phyloP scores from a whole-genome alignment of 805 yeast genomes.

The Saccharomycopsis capsularis region DNA sequence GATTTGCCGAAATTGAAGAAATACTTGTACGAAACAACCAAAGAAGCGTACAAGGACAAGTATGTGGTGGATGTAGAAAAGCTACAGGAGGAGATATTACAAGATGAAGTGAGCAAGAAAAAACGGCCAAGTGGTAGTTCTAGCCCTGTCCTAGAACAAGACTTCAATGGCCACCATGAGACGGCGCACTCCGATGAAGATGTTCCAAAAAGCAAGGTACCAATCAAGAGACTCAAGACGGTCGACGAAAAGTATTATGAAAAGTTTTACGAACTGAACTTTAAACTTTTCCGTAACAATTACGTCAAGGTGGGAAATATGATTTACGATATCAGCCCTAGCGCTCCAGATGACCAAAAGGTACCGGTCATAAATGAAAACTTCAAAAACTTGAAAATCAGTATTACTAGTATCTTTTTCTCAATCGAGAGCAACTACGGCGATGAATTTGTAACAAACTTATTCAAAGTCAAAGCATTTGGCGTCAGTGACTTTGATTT shows the following conservation, averaged over 20 bases:
- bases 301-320: slow-evolving; percentile 20
- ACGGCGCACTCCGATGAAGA: slow-evolving; percentile 1
- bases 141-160: neutral
- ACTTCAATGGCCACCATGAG: neutral
- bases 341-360: slow-evolving; percentile 5
- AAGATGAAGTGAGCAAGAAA: neutral
- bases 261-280: slow-evolving; percentile 19
- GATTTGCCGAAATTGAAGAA: slow-evolving; percentile 5
- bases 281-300: slow-evolving; percentile 11
- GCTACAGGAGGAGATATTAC: slow-evolving; percentile 1
- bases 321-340: slow-evolving; percentile 13
- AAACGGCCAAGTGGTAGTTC: neutral
- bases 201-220: slow-evolving; percentile 8
- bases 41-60: slow-evolving; percentile 3
- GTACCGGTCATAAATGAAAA: slow-evolving; percentile 10
- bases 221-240: slow-evolving; percentile 17
- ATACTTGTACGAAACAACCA: slow-evolving; percentile 8
- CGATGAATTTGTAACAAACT: slow-evolving; percentile 17
- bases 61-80: slow-evolving; percentile 17
- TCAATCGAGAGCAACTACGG: slow-evolving; percentile 22
- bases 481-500: slow-evolving; percentile 22
- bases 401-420: slow-evolving; percentile 15
- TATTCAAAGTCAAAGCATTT: slow-evolving; percentile 18
- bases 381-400: slow-evolving; percentile 17
- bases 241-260: slow-evolving; percentile 17